Conservation (phyloP, 228 moss, liverwort and hornwort species). For the Sphagnum fallax region DNA sequence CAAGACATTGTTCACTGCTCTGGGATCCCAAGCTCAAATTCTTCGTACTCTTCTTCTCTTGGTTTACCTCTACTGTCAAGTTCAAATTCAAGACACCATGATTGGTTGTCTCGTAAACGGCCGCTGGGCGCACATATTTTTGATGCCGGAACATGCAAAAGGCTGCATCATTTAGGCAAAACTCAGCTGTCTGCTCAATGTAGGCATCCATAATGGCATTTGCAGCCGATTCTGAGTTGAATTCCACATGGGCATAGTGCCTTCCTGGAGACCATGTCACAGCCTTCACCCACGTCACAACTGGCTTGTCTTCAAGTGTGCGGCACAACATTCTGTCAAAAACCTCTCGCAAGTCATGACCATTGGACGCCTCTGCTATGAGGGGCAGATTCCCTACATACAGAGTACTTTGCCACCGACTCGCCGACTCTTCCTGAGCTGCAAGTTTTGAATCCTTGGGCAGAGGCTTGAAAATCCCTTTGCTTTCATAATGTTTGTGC, state of each 20-base stretch:
- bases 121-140: conserved; percentile 11
- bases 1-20: neutral
- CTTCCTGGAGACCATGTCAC: conserved; percentile 12
- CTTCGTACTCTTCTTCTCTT: neutral
- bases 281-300: neutral
- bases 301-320: neutral
- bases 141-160: conserved; percentile 10
- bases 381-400: conserved; percentile 4
- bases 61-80: neutral
- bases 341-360: neutral
- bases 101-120: conserved; percentile 2
- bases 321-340: conserved; percentile 2
- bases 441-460: conserved; percentile 1
- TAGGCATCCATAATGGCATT: conserved; percentile 9
- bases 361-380: conserved; percentile 4
- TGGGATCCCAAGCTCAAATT: neutral
- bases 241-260: conserved; percentile 6
- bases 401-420: conserved; percentile 1
- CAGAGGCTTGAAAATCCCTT: neutral
- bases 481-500: no score
- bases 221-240: conserved; percentile 4
- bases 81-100: neutral
- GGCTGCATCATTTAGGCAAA: conserved; percentile 8
- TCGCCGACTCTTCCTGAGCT: neutral
- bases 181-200: conserved; percentile 5